Base-by-base conservation (phyloP, 495 filamentous ascomycete genomes). In the Penicillium macrosclerotiorum region DNA sequence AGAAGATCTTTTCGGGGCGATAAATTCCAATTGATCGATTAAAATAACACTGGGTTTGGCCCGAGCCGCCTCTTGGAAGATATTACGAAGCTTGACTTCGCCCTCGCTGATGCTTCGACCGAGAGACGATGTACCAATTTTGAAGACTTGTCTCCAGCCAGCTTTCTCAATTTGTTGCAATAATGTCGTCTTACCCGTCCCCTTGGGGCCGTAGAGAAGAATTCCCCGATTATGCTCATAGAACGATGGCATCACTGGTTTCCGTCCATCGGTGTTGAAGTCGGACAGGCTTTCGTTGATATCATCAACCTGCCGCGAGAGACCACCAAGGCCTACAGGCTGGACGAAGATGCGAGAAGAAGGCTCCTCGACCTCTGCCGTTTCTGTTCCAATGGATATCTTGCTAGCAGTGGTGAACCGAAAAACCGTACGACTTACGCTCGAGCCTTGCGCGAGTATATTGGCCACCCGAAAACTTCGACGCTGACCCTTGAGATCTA, bases 31-130 rank as follows among this genome's bases (percentile, higher is more conserved):
- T 45, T 89, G 76, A 60, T 96, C 90, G 29, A 96, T 84, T 11
- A 95, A 68, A 23, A 98, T 76, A 4, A 93, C 77, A 51, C 89
- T 89, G 1, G 93, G 90, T 60, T 90, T 83, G 47, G 76, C 73
- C 5, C 75, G 73, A 36, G 70, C 67, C 8, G 93, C 92, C 45
- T 85, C 80, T 30, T 80, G 76, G 61, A 98, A 95, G 1, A 77
- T 63, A 41, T 81, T 80, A 37, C 82, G 74, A 24, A 95, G 69
- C n/a, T 77, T 73, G 16, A 77, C 55, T 37, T 76, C 69, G 23
- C 64, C 59, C 47, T 76, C 64, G 8, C 60, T 65, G 4, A 55
- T 51, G 53, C 69, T 73, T 29, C 60, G 58, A 6, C 63, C 56
- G 8, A 81, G 62, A 42, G 79, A 79, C 42, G 81, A 76, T 22